Conservation (phyloP, 805 yeast species). For the Diddensiella caesifluorescens region DNA sequence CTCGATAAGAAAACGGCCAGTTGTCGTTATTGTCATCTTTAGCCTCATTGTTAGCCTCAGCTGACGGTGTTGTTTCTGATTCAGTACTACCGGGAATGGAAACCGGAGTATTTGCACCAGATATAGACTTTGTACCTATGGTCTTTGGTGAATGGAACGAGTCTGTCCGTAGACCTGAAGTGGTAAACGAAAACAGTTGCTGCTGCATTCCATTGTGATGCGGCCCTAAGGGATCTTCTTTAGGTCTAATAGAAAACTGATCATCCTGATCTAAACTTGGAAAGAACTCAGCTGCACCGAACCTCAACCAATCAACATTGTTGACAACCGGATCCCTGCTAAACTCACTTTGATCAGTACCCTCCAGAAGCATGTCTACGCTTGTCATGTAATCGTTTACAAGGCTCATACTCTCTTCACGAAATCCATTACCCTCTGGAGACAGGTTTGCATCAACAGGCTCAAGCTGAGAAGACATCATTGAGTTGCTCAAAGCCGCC, state of each 20-base stretch:
- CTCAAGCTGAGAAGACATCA: not conserved
- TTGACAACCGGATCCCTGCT: conserved; percentile 2
- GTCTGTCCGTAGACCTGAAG: not conserved
- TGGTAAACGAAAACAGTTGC: too few relatives aligned
- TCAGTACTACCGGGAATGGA: not conserved
- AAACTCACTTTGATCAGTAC: conserved; percentile 4
- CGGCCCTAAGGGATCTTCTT: too few relatives aligned
- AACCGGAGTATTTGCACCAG: not conserved
- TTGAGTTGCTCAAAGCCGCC: not conserved
- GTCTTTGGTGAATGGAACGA: conserved; percentile 3
- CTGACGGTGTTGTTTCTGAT: conserved; percentile 3
- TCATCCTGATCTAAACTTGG: not conserved
- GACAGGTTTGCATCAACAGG: not conserved
- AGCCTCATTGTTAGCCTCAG: not conserved
- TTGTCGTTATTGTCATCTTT: conserved; percentile 8
- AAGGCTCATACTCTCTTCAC: not conserved
- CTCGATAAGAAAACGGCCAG: conserved; percentile 10
- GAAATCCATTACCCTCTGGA: not conserved
- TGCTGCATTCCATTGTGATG: not conserved
- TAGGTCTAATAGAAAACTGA: not conserved
- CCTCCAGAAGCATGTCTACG: not conserved
- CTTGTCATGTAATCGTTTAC: conserved; percentile 1
- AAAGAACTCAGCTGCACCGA: conserved; percentile 3
- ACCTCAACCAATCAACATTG: conserved; percentile 11
- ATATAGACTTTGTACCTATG: not conserved